Percentiles rank a stretch among this genome's conserved stretches.
Evolutionary conservation across 2,329 filamentous ascomycete species (phyloP).

Genomic region (Stachybotrys echinatus): DNA sequence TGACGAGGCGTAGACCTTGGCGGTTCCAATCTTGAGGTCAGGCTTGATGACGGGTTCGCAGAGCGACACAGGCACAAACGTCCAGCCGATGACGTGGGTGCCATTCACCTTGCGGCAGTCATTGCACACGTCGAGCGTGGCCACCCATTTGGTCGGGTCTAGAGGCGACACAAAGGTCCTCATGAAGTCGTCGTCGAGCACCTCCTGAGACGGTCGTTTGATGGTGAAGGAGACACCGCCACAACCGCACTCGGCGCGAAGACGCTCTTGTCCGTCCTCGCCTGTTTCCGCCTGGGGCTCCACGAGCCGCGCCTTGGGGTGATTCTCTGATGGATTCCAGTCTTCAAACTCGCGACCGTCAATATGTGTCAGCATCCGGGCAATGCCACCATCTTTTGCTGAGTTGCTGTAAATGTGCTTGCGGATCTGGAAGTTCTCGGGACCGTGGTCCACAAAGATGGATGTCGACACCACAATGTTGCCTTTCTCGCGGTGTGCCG

Average conservation of each 20-base stretch:
- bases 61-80: slow-evolving; percentile 29
- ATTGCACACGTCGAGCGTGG: slow-evolving; percentile 32
- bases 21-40: slow-evolving; percentile 34
- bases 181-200: slow-evolving; percentile 22
- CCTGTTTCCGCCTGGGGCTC: slow-evolving; percentile 24
- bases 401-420: slow-evolving; percentile 31
- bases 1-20: slow-evolving; percentile 36
- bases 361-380: slow-evolving; percentile 26
- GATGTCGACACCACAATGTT: slow-evolving; percentile 34
- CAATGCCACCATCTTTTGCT: slow-evolving; percentile 29
- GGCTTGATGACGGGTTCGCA: slow-evolving; percentile 29
- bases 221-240: slow-evolving; percentile 42
- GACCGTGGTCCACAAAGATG: slow-evolving; percentile 31
- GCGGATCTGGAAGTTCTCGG: slow-evolving; percentile 26
- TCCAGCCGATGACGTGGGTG: slow-evolving; percentile 36
- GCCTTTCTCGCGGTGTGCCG: slow-evolving; percentile 19
- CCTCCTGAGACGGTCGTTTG: slow-evolving; percentile 27
- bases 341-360: slow-evolving; percentile 20
- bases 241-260: slow-evolving; percentile 40
- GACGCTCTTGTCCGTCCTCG: slow-evolving; percentile 27
- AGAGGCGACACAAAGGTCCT: slow-evolving; percentile 27
- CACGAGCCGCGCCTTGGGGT: slow-evolving; percentile 17
- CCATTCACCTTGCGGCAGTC: slow-evolving; percentile 40
- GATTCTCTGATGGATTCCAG: slow-evolving; percentile 29
- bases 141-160: slow-evolving; percentile 37